phyloP scores from a whole-genome alignment of 1,284 basidiomycete species.

The Cystobasidium pallidum region DNA sequence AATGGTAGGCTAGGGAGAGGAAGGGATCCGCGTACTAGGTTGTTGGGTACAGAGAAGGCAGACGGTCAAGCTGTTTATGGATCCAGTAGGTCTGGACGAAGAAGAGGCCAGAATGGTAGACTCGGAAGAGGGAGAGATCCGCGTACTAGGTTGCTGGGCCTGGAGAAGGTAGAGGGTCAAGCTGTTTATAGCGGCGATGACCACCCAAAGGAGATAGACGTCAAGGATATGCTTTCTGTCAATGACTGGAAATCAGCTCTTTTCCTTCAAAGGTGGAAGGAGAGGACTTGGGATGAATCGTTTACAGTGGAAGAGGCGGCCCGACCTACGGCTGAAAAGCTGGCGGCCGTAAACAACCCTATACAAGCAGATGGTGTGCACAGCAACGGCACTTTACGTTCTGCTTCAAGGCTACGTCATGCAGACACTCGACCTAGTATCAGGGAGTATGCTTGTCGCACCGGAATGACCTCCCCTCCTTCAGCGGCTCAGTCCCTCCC shows the following conservation, averaged over 20 bases:
- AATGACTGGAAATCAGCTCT: conserved; percentile 34
- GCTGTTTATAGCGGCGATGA: background rate
- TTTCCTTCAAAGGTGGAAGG: conserved; percentile 49
- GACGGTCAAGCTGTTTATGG: background rate
- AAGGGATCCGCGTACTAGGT: background rate
- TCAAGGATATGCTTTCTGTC: conserved; percentile 15
- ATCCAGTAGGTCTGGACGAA: too few species aligned
- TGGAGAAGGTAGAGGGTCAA: background rate
- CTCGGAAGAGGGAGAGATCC: background rate
- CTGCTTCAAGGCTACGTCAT: background rate
- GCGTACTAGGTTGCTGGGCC: background rate
- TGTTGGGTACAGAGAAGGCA: background rate
- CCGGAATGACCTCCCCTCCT: conserved; percentile 1
- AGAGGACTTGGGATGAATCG: conserved; percentile 48
- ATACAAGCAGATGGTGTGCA: background rate
- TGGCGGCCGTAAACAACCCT: conserved; percentile 4
- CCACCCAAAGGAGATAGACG: conserved; percentile 2
- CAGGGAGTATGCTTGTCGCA: conserved; percentile 1
- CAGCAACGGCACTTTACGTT: background rate
- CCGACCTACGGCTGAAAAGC: conserved; percentile 32
- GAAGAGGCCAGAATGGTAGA: conserved; percentile 1
- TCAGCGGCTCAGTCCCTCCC: conserved; percentile 1
- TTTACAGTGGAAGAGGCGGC: conserved; percentile 33
- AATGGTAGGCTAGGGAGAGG: background rate
- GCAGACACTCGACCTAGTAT: conserved; percentile 30